Conservation (phyloP, 2,329 filamentous ascomycete genomes). For the Pleochaeta shiraiana region DNA sequence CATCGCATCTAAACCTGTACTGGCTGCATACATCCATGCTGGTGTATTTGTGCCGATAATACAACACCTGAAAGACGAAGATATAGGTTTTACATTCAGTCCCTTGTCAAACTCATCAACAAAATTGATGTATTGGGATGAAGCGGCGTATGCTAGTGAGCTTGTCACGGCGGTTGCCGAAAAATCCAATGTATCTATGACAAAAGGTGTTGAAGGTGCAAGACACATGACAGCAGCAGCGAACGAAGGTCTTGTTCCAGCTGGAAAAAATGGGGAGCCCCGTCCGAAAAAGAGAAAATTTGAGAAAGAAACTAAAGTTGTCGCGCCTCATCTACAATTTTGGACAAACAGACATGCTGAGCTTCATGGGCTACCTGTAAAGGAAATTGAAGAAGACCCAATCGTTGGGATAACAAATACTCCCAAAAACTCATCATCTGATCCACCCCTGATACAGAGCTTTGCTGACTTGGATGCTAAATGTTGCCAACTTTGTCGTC, state of each 20-base stretch:
- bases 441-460: conserved; percentile 26
- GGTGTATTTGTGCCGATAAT: conserved; percentile 63
- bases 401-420: conserved; percentile 8
- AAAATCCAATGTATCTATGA: conserved; percentile 18
- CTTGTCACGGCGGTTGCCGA: conserved; percentile 33
- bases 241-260: conserved; percentile 18
- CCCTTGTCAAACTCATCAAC: conserved; percentile 45
- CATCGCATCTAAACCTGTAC: conserved; percentile 50
- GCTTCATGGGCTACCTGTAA: conserved; percentile 29
- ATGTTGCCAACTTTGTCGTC: conserved; percentile 39
- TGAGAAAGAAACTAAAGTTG: conserved; percentile 27
- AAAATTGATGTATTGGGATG: conserved; percentile 56
- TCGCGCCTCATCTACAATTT: conserved; percentile 45
- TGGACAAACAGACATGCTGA: conserved; percentile 52
- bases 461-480: conserved; percentile 35
- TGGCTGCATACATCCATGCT: conserved; percentile 57
- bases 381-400: conserved; percentile 14
- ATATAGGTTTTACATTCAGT: conserved; percentile 43
- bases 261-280: conserved; percentile 18
- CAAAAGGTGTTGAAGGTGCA: conserved; percentile 16
- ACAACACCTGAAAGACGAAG: conserved; percentile 30
- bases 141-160: conserved; percentile 47
- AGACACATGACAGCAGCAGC: conserved; percentile 20
- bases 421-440: conserved; percentile 7
- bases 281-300: conserved; percentile 34